phyloP scores from a whole-genome alignment of 2,329 filamentous ascomycete genomes.

The Ceratocystis papillata region DNA sequence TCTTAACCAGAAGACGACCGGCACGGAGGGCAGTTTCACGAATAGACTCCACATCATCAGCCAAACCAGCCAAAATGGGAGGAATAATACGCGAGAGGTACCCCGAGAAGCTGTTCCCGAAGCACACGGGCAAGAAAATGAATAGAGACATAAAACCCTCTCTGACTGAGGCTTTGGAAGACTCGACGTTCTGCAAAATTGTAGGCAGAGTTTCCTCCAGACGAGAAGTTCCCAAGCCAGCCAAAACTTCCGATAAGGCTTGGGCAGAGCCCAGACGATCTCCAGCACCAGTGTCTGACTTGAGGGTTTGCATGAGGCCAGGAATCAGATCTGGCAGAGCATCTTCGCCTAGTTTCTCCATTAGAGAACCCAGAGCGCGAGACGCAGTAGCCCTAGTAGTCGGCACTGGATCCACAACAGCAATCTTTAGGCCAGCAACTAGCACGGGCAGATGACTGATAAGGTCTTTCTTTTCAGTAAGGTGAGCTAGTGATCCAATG shows the following conservation, averaged over 20 bases:
- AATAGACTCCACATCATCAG: conserved; percentile 92
- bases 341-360: conserved; percentile 96
- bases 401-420: conserved; percentile 89
- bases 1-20: conserved; percentile 90
- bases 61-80: conserved; percentile 83
- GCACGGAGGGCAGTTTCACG: conserved; percentile 92
- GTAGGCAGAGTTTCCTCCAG: conserved; percentile 93
- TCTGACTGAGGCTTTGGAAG: conserved; percentile 76
- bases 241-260: conserved; percentile 89
- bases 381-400: conserved; percentile 93
- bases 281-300: conserved; percentile 91
- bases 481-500: conserved; percentile 91
- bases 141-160: conserved; percentile 99
- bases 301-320: conserved; percentile 92
- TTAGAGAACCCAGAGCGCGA: conserved; percentile 87
- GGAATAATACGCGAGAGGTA: conserved; percentile 95
- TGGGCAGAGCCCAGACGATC: conserved; percentile 94
- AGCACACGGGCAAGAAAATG: conserved; percentile 97
- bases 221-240: conserved; percentile 81
- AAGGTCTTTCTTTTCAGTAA: conserved; percentile 92
- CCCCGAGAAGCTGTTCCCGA: conserved; percentile 94
- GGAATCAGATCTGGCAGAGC: conserved; percentile 94
- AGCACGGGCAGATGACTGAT: conserved; percentile 82
- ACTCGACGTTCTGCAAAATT: conserved; percentile 90
- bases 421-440: conserved; percentile 77